Base-by-base conservation (phyloP, 345 rosid genomes). In the Turnera subulata region DNA sequence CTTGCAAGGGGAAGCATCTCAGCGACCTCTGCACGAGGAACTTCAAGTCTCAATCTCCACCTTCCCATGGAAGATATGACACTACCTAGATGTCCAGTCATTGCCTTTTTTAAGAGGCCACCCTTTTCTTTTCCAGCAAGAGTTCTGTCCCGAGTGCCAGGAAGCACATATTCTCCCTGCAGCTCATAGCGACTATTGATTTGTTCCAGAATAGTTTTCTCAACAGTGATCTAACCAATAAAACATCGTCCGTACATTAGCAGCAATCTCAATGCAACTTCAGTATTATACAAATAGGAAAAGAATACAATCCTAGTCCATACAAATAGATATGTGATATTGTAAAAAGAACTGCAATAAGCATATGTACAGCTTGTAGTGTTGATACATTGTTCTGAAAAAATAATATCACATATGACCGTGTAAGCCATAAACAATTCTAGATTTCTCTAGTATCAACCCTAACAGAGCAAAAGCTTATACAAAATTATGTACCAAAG, bases 1-100 rank as follows among this genome's bases (percentile, higher is more conserved):
- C 96, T 82, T 43, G 98, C 98, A 72, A 92, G 89, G 53, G 96
- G 98, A 72, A 92, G 98, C 98, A 92, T 92, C 84, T 92, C 98
- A 55, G 93, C 91, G 56, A 86, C 93, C 82, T 92, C 96, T 56
- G 98, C 98, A 69, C 78, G 82, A 56, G 98, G 92, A 76, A 92
- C 98, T 79, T 92, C 98, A 69, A 92, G 96, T 77, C 98, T 85
- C 93, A 92, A 80, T 78, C 98, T 86, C 98, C 98, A 92, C 76
- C 98, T 84, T 76, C 98, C 96, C 89, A 92, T 81, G 35, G 96
- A 86, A 65, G 98, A 92, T 74, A 92, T 92, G 77, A 86, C 96
- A 71, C 95, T 92, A 56, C 95, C 84, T 24, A 89, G 78, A 68
- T 89, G 96, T 32, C 98, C 98, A 46, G 86, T 82, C 95, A 89